Base-by-base conservation (phyloP, 768 basidiomycete genomes). In the Sporobolomyces phaffii region DNA sequence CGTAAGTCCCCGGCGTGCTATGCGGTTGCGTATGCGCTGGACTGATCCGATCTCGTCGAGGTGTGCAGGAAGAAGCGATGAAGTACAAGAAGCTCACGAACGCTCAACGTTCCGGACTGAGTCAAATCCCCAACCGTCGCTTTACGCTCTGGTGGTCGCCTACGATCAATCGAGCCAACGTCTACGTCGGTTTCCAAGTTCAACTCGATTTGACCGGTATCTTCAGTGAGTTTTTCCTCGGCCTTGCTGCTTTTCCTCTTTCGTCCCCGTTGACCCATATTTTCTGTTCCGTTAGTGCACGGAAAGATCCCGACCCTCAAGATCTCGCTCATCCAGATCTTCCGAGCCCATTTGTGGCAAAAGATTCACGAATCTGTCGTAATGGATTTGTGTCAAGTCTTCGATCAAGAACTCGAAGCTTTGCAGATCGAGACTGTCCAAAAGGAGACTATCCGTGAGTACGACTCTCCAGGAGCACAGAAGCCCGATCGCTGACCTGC, bases 331-430 rank as follows among this genome's bases (percentile, higher is more conserved):
- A 99, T 99, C 73, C 96, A 98, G 76, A 96, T 99, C 75, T 98
- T 99, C 90, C 90, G 96, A 81, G 96, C 96, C 45, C 96, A 99
- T 79, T 84, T 99, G 81, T 98, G 96, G 96, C 96, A 99, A 81
- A 97, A 99, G 81, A 97, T 93, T 87, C 77, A 78, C 87, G 85
- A 70, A 62, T 67, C 72, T 26, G 72, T 75, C 61, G 48, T 74
- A 53, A 73, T 74, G 75, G 75, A 75, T 69, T 76, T 92, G 79
- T 96, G 93, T 80, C 94, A 98, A 83, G 94, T 98, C 26, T 96
- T 99, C 75, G 96, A 99, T 80, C 93, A 97, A 79, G 96, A 99
- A 76, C 82, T 99, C 38, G 96, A 99, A 77, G 93, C 96, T 5
- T 80, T 99, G 20, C 92, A 97, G 73, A 99, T 99, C 73, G 96